These are phyloP conservation scores for Silene noctiflora DNA, from an alignment of 179 eudicot genomes.

Conservation along the genomic window DNA sequence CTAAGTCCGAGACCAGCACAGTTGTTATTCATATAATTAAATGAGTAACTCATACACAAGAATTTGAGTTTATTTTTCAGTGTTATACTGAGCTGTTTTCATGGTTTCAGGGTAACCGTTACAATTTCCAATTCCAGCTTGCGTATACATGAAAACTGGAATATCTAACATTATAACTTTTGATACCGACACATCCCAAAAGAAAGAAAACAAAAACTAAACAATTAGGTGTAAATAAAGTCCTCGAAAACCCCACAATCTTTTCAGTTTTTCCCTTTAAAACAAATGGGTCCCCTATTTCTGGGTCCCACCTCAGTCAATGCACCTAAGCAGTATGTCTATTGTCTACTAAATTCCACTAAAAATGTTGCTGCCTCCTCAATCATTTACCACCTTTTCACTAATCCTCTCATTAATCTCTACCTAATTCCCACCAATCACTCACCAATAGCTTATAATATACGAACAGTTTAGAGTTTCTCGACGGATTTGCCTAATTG, in stretches of 20 bases:
- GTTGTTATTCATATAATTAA: too few species aligned
- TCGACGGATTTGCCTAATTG: too few species aligned
- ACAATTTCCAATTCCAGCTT: neutral
- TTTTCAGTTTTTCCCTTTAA: constrained; percentile 15
- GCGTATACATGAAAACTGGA: neutral
- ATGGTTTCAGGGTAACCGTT: neutral
- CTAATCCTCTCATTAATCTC: neutral
- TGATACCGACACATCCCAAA: constrained; percentile 23
- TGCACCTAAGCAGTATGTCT: neutral
- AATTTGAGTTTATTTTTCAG: too few species aligned
- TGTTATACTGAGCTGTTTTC: too few species aligned
- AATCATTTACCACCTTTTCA: neutral
- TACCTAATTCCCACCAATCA: neutral
- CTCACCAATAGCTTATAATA: neutral
- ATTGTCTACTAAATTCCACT: neutral
- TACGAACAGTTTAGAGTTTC: neutral
- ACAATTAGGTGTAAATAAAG: neutral
- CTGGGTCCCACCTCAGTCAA: neutral
- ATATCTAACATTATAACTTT: too few species aligned
- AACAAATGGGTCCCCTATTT: neutral
- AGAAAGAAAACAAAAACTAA: neutral
- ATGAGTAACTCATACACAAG: too few species aligned
- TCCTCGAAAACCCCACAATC: constrained; percentile 23
- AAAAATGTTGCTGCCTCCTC: neutral
- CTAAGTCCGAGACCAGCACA: too few species aligned